Evolutionary conservation across 1,139 yeast genomes (phyloP), one percentile per base, ranked within the genome.

Genomic region (Scheffersomyces quercinus): DNA sequence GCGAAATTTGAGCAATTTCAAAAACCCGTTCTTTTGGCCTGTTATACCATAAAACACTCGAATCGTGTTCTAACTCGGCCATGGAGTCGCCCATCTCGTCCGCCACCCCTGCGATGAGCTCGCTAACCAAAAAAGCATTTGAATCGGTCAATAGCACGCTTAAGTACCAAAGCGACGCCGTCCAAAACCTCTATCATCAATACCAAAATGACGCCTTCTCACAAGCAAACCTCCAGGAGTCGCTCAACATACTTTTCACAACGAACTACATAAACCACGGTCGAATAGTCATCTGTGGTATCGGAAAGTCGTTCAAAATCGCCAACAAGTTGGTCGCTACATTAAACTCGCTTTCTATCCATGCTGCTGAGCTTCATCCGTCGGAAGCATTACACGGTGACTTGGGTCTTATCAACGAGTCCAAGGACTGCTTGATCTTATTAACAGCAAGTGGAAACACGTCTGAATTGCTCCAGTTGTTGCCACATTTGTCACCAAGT

Each of bases 371-470:
- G 2, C 68, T 89, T 46, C 97, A 89, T 57, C 96, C 97, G 0
- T 70, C 88, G 2, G 97, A 89, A 50, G 97, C 97, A 0, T 69
- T 90, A 28, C 97, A 89, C 60, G 97, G 97, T 4, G 97, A 89
- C 60, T 72, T 89, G 54, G 97, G 97, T 0, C 65, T 83, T 30
- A 66, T 89, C 26, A 68, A 79, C 43, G 80, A 81, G 29, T 69
- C 68, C 15, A 65, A 73, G 30, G 96, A 88, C 62, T 75, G 83
- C 24, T 54, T 89, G 43, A 62, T 89, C 5, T 70, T 88, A 59
- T 79, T 89, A 33, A 82, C 93, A 0, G 87, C 93, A 2, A 83
- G 93, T 36, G 97, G 97, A 1, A 85, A 83, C 54, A 85, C 96
- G 1, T 87, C 91, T 0, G 97, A 89, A 59, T 72, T 90, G 35